Evolutionary conservation across 257 asterid species (phyloP), one percentile per base, ranked within the genome.

Genomic region (Rubia yunnanensis): DNA sequence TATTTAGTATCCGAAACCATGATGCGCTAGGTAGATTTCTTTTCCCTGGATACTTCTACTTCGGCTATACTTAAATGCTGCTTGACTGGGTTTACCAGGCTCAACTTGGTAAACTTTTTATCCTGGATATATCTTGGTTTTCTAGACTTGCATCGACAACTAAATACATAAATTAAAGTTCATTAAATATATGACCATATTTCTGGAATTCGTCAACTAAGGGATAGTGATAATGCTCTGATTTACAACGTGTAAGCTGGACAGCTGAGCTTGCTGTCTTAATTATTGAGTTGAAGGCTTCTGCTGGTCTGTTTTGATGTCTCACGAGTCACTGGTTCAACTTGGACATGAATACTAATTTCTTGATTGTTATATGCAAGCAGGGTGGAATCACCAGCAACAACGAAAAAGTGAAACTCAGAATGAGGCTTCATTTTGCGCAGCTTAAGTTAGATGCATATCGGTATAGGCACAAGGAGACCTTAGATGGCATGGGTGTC

Each of bases 351-450:
- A 11, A 10, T 36, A 3, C 36, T 27, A 10, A 15, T 22, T 54
- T 28, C 24, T 35, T 3, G 36, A 20, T 20, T 8, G 10, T 41
- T 26, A 24, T 13, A 22, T 39, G 48, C 65, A 11, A 65, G 70
- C 83, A 90, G 90, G 89, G 79, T 65, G 78, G 66, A 68, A 67
- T 74, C 31, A 71, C 66, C 14, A 55, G 64, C 56, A 62, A 44
- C 32, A 75, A 73, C 77, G 96, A 74, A 72, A 84, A 69, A 65
- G 79, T 80, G 13, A 88, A 86, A 69, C 77, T 83, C 31, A 81
- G 89, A 72, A 85, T 84, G 95, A 81, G 84, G 67, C 92, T 84
- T 46, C 78, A 73, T 24, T 81, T 80, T 57, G 60, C 86, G 61
- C 96, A 88, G 66, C 61, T 76, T 20, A 91, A 86, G 73, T 75